Percentiles rank a stretch among this genome's conserved stretches.
phyloP scores from a whole-genome alignment of 2,329 filamentous ascomycete genomes.

The Cryphonectria carpinicola region DNA sequence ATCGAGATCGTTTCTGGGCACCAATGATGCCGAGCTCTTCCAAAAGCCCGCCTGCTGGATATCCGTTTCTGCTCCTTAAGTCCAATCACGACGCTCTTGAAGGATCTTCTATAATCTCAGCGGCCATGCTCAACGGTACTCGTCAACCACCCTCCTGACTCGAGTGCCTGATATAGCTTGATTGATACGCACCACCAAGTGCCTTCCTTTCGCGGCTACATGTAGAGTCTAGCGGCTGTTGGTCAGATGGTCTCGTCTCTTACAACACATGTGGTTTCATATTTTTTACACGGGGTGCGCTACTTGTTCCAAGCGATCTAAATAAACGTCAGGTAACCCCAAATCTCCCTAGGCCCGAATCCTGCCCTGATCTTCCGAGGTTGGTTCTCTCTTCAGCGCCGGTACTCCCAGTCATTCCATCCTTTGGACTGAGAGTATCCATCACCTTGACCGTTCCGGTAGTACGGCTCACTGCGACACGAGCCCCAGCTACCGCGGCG shows the following conservation, averaged over 20 bases:
- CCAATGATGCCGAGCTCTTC: neutral
- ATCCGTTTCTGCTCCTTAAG: neutral
- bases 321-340: neutral
- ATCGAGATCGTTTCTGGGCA: neutral
- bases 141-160: neutral
- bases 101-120: neutral
- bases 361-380: neutral
- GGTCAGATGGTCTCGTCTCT: neutral
- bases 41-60: neutral
- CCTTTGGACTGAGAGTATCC: neutral
- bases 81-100: neutral
- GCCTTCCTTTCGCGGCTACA: neutral
- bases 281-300: conserved; percentile 6
- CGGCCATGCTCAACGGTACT: neutral
- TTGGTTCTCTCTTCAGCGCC: conserved; percentile 1
- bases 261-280: neutral
- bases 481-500: neutral
- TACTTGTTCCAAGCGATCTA: conserved; percentile 2
- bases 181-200: neutral
- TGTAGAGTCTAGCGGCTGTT: neutral
- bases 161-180: neutral
- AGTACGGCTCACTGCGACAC: neutral
- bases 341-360: neutral
- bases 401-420: neutral
- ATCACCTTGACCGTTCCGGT: neutral